Conservation (phyloP, 192 early-diverging fungal genomes). For the Linnemannia schmuckeri region DNA sequence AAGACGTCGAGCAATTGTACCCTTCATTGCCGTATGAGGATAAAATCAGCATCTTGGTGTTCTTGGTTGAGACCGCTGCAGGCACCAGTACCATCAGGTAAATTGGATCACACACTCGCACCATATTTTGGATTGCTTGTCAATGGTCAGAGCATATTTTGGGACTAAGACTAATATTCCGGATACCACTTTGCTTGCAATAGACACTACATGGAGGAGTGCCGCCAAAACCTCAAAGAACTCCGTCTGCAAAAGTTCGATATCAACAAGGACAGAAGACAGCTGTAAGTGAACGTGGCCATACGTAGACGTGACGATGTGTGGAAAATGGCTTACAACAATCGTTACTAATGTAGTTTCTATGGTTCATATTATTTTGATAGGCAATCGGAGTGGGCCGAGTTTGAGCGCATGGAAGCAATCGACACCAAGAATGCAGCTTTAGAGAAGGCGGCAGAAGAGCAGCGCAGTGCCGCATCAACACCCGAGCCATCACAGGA, state of each 20-base stretch:
- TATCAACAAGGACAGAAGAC: conserved; percentile 72
- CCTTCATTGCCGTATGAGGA: conserved; percentile 56
- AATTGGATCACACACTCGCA: neutral
- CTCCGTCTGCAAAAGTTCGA: conserved; percentile 84
- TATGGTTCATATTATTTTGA: neutral
- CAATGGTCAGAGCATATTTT: no score
- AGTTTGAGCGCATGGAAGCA: conserved; percentile 57
- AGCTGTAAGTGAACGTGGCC: conserved; percentile 62
- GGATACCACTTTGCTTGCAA: neutral
- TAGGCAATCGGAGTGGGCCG: conserved; percentile 59
- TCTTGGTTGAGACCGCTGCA: conserved; percentile 69
- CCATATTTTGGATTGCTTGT: neutral
- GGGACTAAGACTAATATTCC: neutral
- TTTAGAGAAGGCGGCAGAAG: conserved; percentile 23
- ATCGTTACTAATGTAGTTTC: neutral
- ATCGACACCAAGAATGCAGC: conserved; percentile 12
- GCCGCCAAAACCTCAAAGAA: conserved; percentile 76
- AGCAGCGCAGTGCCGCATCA: conserved; percentile 19
- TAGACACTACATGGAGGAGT: conserved; percentile 81
- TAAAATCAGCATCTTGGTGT: conserved; percentile 75
- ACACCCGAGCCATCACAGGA: conserved; percentile 38
- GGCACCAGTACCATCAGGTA: conserved; percentile 71
- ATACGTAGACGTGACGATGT: neutral
- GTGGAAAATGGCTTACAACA: neutral
- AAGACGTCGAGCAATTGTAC: conserved; percentile 60